A percentile compares a stretch with the other conserved stretches of the same genome.
phyloP scores from a whole-genome alignment of 371 early-diverging fungal species.

The Mortierella sp. region DNA sequence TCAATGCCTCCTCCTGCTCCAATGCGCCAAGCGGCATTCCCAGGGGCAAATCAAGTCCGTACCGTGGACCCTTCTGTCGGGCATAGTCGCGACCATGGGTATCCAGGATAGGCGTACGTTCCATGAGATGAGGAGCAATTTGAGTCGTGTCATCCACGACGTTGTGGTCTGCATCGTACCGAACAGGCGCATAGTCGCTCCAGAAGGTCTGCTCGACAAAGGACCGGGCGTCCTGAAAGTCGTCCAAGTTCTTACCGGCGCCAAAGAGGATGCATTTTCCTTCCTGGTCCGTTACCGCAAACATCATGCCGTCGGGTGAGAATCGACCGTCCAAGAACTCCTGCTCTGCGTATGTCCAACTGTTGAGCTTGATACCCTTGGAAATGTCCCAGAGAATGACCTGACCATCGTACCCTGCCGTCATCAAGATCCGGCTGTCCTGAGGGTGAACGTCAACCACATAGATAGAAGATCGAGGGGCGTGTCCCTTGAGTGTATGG shows the following conservation, averaged over 20 bases:
- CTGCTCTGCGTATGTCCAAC: conserved; percentile 60
- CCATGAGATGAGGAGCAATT: conserved; percentile 77
- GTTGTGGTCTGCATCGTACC: conserved; percentile 72
- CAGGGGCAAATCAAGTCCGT: conserved; percentile 70
- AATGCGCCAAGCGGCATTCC: conserved; percentile 62
- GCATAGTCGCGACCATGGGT: conserved; percentile 79
- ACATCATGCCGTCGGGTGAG: conserved; percentile 68
- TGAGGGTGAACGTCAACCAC: conserved; percentile 84
- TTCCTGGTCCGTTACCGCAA: conserved; percentile 78
- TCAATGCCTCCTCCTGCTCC: conserved; percentile 61
- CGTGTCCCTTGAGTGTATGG: conserved; percentile 71
- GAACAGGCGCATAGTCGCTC: conserved; percentile 77
- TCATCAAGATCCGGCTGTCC: conserved; percentile 76
- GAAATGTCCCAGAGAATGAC: conserved; percentile 86
- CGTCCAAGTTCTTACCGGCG: conserved; percentile 68
- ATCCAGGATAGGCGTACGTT: conserved; percentile 73
- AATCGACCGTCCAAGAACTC: conserved; percentile 69
- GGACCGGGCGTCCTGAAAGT: conserved; percentile 69
- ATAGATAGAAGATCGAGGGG: conserved; percentile 71
- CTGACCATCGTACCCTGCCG: conserved; percentile 90
- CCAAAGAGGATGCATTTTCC: conserved; percentile 79
- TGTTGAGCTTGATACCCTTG: conserved; percentile 59
- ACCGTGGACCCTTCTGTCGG: conserved; percentile 70
- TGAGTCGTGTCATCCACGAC: conserved; percentile 75
- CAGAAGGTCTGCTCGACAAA: conserved; percentile 83